A percentile compares a stretch with the other conserved stretches of the same genome.
phyloP scores from a whole-genome alignment of 2,329 filamentous ascomycete genomes.

The Xylariaceae sp. region DNA sequence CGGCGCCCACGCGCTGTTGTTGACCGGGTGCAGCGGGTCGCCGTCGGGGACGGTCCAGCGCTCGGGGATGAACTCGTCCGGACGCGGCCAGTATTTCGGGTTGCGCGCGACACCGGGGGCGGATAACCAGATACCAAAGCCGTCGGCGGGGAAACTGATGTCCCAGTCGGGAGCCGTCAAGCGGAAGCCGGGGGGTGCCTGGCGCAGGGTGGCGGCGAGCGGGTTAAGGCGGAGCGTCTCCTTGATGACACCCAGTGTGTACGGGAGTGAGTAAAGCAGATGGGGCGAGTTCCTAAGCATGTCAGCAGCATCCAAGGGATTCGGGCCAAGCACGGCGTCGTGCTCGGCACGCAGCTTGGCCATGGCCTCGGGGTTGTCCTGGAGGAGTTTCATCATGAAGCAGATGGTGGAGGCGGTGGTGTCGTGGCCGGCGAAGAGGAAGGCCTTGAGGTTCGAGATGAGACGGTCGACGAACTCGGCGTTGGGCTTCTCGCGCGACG shows the following conservation, averaged over 20 bases:
- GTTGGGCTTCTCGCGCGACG: slow-evolving; percentile 20
- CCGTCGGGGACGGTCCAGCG: slow-evolving; percentile 29
- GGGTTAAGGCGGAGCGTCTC: slow-evolving; percentile 35
- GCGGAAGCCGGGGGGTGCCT: slow-evolving; percentile 18
- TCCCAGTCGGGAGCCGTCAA: slow-evolving; percentile 24
- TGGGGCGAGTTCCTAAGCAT: slow-evolving; percentile 22
- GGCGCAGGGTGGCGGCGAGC: slow-evolving; percentile 27
- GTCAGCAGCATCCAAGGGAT: slow-evolving; percentile 23
- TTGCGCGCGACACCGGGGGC: slow-evolving; percentile 23
- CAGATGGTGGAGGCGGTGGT: slow-evolving; percentile 35
- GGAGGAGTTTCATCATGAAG: slow-evolving; percentile 32
- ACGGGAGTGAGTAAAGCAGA: slow-evolving; percentile 33
- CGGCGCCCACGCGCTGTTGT: slow-evolving; percentile 43
- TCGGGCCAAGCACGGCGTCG: slow-evolving; percentile 32
- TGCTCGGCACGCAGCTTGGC: slow-evolving; percentile 35
- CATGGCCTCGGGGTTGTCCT: slow-evolving; percentile 30
- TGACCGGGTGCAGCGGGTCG: slow-evolving; percentile 24
- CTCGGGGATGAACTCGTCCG: slow-evolving; percentile 36
- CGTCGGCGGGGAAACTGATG: slow-evolving; percentile 26
- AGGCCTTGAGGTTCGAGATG: slow-evolving; percentile 34
- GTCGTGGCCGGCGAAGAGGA: slow-evolving; percentile 38
- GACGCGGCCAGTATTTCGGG: slow-evolving; percentile 30
- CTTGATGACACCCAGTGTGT: slow-evolving; percentile 36
- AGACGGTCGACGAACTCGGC: slow-evolving; percentile 28
- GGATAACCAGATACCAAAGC: slow-evolving; percentile 28